Evolutionary conservation across 2,329 filamentous ascomycete species (phyloP).

Genomic region (Metarhizium robertsii): DNA sequence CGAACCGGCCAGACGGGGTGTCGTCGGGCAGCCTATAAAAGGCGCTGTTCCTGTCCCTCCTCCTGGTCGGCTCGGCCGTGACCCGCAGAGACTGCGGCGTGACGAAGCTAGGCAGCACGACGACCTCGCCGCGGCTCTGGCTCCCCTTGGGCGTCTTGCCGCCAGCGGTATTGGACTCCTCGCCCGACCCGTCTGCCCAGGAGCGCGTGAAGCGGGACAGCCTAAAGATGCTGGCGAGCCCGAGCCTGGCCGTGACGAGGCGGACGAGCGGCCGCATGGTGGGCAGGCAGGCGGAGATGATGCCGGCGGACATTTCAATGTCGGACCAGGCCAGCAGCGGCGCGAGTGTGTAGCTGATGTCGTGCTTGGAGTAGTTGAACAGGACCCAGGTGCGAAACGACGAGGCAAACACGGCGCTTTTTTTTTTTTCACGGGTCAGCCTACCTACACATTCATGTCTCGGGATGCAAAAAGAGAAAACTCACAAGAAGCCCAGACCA

Average conservation of each 20-base stretch:
- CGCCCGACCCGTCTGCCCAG: background rate
- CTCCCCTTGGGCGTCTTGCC: no score
- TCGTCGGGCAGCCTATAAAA: conserved; percentile 28
- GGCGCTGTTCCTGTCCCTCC: conserved; percentile 11
- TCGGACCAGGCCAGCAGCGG: conserved; percentile 9
- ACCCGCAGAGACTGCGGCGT: background rate
- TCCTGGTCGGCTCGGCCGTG: conserved; percentile 10
- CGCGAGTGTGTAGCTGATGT: conserved; percentile 36
- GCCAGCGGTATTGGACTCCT: no score
- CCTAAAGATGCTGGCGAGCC: conserved; percentile 13
- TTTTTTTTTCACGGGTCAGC: background rate
- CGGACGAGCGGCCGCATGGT: conserved; percentile 38
- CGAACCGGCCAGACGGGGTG: background rate
- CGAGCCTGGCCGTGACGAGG: conserved; percentile 23
- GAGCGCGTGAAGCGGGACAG: conserved; percentile 8
- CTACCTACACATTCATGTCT: no score
- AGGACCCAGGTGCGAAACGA: conserved; percentile 37
- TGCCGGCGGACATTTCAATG: conserved; percentile 38
- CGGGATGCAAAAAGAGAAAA: background rate
- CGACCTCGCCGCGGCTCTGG: background rate
- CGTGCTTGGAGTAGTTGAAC: conserved; percentile 29
- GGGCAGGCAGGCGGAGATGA: conserved; percentile 44
- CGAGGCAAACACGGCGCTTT: conserved; percentile 37
- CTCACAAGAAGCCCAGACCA: conserved; percentile 34
- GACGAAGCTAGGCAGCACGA: background rate